phyloP scores from a whole-genome alignment of 2,329 filamentous ascomycete genomes.

The Plectosphaerella sp. region DNA sequence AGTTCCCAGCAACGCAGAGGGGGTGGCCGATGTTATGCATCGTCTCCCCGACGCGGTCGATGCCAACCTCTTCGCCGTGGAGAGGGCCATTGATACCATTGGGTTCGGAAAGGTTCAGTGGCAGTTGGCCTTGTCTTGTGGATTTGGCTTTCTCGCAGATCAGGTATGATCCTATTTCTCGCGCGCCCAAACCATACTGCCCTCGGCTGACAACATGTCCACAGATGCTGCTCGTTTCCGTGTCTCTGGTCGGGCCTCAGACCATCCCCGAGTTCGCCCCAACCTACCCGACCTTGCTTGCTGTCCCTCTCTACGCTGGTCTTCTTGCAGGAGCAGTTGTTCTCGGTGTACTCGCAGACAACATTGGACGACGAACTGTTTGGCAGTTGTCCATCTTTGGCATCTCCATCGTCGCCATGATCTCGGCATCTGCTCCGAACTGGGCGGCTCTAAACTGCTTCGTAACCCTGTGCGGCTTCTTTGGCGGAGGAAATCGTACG shows the following conservation, averaged over 20 bases:
- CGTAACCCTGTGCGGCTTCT: conserved; percentile 9
- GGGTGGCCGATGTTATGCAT: too few relatives aligned
- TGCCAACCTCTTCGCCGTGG: conserved; percentile 9
- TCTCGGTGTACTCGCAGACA: conserved; percentile 11
- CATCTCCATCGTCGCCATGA: conserved; percentile 8
- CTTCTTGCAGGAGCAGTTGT: conserved; percentile 11
- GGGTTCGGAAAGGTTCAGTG: conserved; percentile 15
- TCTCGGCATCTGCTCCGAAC: conserved; percentile 12
- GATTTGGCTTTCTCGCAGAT: conserved; percentile 15
- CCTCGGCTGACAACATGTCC: background rate
- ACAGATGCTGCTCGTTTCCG: conserved; percentile 15
- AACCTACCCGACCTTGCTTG: conserved; percentile 10
- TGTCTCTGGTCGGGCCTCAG: conserved; percentile 14
- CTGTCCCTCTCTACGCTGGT: conserved; percentile 9
- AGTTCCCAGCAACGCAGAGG: too few relatives aligned
- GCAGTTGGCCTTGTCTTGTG: conserved; percentile 13
- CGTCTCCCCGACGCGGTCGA: background rate
- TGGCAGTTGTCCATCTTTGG: conserved; percentile 16
- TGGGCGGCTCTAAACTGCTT: conserved; percentile 13
- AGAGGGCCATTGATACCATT: conserved; percentile 12
- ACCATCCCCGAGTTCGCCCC: conserved; percentile 15
- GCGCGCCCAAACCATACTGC: background rate
- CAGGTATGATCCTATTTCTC: conserved; percentile 6
- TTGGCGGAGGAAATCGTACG: conserved; percentile 15
- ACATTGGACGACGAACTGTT: conserved; percentile 10